Base-by-base conservation (phyloP, 192 early-diverging fungal genomes). In the Helicostylum pulchrum region DNA sequence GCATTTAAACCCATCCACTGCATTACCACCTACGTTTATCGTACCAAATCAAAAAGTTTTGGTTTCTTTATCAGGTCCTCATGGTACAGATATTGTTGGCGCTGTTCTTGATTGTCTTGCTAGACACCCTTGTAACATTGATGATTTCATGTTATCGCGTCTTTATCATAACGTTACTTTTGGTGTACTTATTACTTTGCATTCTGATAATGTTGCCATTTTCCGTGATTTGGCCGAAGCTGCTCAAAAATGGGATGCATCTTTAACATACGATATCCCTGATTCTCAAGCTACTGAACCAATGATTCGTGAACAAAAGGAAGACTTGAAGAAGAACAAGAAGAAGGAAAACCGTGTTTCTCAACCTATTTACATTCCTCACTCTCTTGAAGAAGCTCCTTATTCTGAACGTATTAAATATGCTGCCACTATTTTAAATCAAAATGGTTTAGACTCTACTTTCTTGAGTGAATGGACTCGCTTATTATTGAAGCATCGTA, bases 121-220 rank as follows among this genome's bases (percentile, higher is more conserved):
- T 31, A 83, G 78, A 53, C 84, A 90, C 68, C 74, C 86, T 17
- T 92, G 91, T 67, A 80, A 78, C n/a, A 86, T 95, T 30, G 85
- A 87, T 19, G 93, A 95, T 70, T 94, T 95, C 67, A 90, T 88
- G 62, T 79, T 95, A 14, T 92, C 92, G 14, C 88, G 93, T 52
- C 74, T 95, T 31, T 90, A 95, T 77, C 93, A 95, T 75, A 89
- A 94, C 67, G 93, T 95, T n/a, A 94, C 93, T 1, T 95, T 95
- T 80, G 92, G 91, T 20, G 91, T 92, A n/a, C 77, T 93, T 17
- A 87, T 94, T 30, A 82, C 83, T 11, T 67, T 95, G 60, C 83
- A 80, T 44, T 80, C 87, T 34, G 84, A 89, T 61, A 85, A 89
- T 65, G 84, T 94, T 44, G 85, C 86, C 19, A 70, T 95, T 39